Base-by-base conservation (phyloP, 2,329 filamentous ascomycete species). In the Diaporthe helianthi region DNA sequence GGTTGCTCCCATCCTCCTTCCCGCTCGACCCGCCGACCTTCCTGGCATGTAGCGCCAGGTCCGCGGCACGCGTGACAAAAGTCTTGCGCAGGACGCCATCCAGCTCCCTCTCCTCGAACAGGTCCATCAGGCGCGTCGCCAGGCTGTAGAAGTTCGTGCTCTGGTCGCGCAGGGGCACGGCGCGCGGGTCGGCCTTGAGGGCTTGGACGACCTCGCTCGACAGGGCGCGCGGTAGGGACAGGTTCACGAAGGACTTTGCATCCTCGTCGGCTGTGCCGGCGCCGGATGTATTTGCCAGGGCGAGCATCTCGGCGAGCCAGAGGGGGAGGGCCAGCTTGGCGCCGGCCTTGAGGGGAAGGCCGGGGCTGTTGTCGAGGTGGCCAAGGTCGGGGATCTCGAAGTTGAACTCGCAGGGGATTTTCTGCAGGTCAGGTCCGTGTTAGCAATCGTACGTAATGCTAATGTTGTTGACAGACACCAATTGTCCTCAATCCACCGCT, bases 321-420 rank as follows among this genome's bases (percentile, higher is more conserved):
- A 98, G 86, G 2, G 96, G 96, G 1, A 98, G 89, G 71, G 92
- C 88, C 55, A 98, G 85, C 52, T 90, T 89, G 0, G 93, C 95
- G 71, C 93, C 92, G 67, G 90, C 82, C 79, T 95, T 96, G 75
- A 98, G 90, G 78, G 92, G 81, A 38, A 85, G 82, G 2, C 80
- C 78, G 29, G 92, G 87, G 76, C 93, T 95, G 76, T 94, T 94
- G 81, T 97, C 94, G 70, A 99, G 86, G 79, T 97, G 93, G 74
- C 94, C 94, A 54, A 98, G 88, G 68, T 92, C 90, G 24, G 94
- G 92, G 38, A 97, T 90, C 70, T 95, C 92, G 76, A 98, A 88
- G 77, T 97, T 92, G 81, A 98, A 98, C 64, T 92, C 97, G 83
- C 94, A 97, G 49, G 96, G 95, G 38, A 98, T 89, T 92, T 98